Conservation (phyloP, 192 early-diverging fungal species). For the Backusella australiensis region DNA sequence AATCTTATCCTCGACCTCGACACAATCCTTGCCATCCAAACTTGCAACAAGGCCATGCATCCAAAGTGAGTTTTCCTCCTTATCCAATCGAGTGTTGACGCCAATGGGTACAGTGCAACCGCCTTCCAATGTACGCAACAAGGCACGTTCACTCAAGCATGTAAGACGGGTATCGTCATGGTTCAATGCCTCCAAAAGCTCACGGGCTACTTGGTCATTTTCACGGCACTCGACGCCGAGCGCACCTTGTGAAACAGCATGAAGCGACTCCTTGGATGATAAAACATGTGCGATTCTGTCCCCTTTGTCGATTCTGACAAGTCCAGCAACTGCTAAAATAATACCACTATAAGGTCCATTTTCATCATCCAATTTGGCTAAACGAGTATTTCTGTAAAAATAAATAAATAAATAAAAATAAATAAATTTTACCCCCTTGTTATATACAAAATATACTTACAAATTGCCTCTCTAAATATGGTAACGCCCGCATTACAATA, state of each 20-base stretch:
- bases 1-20: constrained; percentile 45
- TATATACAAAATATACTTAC: constrained; percentile 30
- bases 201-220: constrained; percentile 52
- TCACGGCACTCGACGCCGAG: constrained; percentile 80
- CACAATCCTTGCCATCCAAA: constrained; percentile 70
- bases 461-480: constrained; percentile 32
- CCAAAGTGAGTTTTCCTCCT: constrained; percentile 34
- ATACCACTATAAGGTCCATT: constrained; percentile 70
- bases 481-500: neutral
- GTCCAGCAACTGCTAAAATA: constrained; percentile 85
- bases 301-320: constrained; percentile 66
- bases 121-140: constrained; percentile 90
- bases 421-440: constrained; percentile 12
- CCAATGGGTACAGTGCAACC: constrained; percentile 96
- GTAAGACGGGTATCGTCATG: constrained; percentile 61
- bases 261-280: constrained; percentile 56
- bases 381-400: constrained; percentile 82
- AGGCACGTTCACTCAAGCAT: constrained; percentile 78
- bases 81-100: constrained; percentile 59
- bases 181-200: constrained; percentile 63
- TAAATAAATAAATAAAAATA: constrained; percentile 18
- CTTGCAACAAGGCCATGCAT: constrained; percentile 71
- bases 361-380: constrained; percentile 83
- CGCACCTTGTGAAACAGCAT: constrained; percentile 94
- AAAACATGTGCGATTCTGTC: constrained; percentile 74